These are phyloP conservation scores for Phycomyces nitens DNA, from an alignment of 192 early-diverging fungal genomes.

Conservation along the genomic window DNA sequence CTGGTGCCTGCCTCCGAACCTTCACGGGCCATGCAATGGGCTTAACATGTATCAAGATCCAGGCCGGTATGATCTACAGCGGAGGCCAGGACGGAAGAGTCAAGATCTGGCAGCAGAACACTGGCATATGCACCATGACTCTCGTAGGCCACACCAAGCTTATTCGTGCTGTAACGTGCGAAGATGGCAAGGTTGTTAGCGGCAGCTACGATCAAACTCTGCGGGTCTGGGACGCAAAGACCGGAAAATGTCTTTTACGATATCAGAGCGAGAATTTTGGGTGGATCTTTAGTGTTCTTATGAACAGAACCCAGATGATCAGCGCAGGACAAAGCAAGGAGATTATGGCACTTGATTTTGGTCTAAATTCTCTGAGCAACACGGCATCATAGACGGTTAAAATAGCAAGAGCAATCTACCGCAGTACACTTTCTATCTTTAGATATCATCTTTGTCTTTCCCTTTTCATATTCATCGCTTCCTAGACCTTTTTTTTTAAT, in stretches of 20 bases:
- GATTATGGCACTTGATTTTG: constrained; percentile 38
- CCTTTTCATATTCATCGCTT: too few species aligned
- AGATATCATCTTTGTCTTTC: too few species aligned
- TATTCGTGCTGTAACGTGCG: constrained; percentile 84
- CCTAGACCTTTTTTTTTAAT: too few species aligned
- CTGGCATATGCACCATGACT: constrained; percentile 57
- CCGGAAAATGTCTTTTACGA: constrained; percentile 66
- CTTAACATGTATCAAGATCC: constrained; percentile 80
- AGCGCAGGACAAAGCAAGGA: constrained; percentile 39
- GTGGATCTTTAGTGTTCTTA: constrained; percentile 96
- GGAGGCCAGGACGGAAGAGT: constrained; percentile 82
- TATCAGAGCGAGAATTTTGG: constrained; percentile 68
- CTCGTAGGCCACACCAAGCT: constrained; percentile 67
- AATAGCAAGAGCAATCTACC: too few species aligned
- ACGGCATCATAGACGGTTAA: too few species aligned
- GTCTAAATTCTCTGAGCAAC: background rate
- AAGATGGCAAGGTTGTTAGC: constrained; percentile 69
- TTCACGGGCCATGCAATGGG: constrained; percentile 82
- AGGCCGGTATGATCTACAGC: constrained; percentile 67
- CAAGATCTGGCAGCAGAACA: constrained; percentile 56
- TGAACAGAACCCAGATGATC: constrained; percentile 60
- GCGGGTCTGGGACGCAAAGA: constrained; percentile 89
- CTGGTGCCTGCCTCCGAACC: constrained; percentile 63
- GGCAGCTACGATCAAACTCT: constrained; percentile 92
- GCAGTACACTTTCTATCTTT: background rate